A percentile compares a stretch with the other conserved stretches of the same genome.
phyloP scores from a whole-genome alignment of 768 basidiomycete genomes.

The Flagelloscypha sp. region DNA sequence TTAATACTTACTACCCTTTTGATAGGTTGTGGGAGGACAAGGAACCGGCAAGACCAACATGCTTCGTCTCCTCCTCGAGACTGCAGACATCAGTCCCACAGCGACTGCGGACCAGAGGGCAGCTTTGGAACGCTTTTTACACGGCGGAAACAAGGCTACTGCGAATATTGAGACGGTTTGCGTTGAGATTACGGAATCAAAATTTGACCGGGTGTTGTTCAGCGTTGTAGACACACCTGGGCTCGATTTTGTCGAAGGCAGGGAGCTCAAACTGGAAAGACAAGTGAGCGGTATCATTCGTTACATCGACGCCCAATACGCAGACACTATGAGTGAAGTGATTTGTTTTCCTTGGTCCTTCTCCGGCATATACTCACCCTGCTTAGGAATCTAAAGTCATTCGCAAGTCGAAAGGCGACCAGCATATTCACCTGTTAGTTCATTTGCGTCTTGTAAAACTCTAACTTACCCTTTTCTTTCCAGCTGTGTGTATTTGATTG shows the following conservation, averaged over 20 bases:
- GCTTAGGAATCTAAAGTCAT: conserved; percentile 80
- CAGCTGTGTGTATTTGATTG: conserved; percentile 82
- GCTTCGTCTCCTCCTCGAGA: conserved; percentile 71
- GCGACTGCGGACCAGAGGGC: conserved; percentile 70
- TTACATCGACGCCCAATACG: conserved; percentile 74
- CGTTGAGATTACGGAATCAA: conserved; percentile 78
- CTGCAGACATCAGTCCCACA: conserved; percentile 71
- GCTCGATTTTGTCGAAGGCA: conserved; percentile 64
- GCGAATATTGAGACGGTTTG: conserved; percentile 57
- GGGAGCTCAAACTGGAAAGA: conserved; percentile 70
- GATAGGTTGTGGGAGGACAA: conserved; percentile 69
- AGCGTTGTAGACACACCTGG: conserved; percentile 85
- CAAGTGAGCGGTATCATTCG: conserved; percentile 69
- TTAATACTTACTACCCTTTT: conserved; percentile 4
- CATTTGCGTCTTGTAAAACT: conserved; percentile 5
- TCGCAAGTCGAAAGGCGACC: conserved; percentile 80
- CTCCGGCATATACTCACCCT: conserved; percentile 2
- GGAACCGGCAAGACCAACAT: conserved; percentile 84
- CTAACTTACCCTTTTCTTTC: conserved; percentile 10
- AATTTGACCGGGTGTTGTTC: conserved; percentile 69
- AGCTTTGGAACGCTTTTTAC: conserved; percentile 57
- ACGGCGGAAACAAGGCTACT: conserved; percentile 52
- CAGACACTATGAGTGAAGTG: conserved; percentile 84
- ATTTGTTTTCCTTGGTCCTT: conserved; percentile 13
- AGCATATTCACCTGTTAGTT: conserved; percentile 80